These are phyloP conservation scores for Volutella citrinella DNA, from an alignment of 2,329 filamentous ascomycete species.

Conservation along the genomic window DNA sequence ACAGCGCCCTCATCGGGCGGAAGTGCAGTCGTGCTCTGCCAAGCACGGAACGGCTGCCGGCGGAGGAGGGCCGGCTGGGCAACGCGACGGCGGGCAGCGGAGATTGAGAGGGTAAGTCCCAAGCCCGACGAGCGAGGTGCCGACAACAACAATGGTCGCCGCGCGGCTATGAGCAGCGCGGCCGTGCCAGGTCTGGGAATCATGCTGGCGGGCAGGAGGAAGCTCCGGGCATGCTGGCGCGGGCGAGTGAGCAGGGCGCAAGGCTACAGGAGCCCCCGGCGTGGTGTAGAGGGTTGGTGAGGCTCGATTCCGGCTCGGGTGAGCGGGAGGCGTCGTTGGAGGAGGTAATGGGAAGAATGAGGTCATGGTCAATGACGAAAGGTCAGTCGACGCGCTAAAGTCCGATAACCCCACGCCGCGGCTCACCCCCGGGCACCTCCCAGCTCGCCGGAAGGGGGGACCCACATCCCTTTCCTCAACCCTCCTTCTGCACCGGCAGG, in stretches of 20 bases:
- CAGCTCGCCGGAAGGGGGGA: too few relatives aligned
- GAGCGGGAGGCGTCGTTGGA: too few relatives aligned
- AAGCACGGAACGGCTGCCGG: slow-evolving; percentile 14
- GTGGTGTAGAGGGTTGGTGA: not conserved
- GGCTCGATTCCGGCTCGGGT: slow-evolving; percentile 8
- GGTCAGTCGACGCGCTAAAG: too few relatives aligned
- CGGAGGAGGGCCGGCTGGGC: slow-evolving; percentile 4
- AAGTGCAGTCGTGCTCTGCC: slow-evolving; percentile 21
- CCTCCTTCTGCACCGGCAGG: too few relatives aligned
- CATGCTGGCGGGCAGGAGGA: slow-evolving; percentile 21
- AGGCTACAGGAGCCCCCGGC: not conserved
- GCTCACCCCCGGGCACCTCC: not conserved
- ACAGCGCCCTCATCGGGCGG: slow-evolving; percentile 8
- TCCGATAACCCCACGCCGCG: slow-evolving; percentile 5
- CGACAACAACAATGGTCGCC: slow-evolving; percentile 17
- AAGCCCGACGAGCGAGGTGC: slow-evolving; percentile 8
- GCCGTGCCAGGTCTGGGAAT: slow-evolving; percentile 24
- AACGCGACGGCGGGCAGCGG: slow-evolving; percentile 10
- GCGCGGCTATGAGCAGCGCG: slow-evolving; percentile 20
- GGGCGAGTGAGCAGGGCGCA: not conserved
- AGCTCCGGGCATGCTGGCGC: slow-evolving; percentile 11
- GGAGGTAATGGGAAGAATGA: too few relatives aligned
- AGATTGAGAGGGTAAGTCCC: slow-evolving; percentile 11
- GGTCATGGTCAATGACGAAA: slow-evolving; percentile 13
- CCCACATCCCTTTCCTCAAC: too few relatives aligned